Base-by-base conservation (phyloP, 202 grass and related monocot species). In the Zizania palustris region DNA sequence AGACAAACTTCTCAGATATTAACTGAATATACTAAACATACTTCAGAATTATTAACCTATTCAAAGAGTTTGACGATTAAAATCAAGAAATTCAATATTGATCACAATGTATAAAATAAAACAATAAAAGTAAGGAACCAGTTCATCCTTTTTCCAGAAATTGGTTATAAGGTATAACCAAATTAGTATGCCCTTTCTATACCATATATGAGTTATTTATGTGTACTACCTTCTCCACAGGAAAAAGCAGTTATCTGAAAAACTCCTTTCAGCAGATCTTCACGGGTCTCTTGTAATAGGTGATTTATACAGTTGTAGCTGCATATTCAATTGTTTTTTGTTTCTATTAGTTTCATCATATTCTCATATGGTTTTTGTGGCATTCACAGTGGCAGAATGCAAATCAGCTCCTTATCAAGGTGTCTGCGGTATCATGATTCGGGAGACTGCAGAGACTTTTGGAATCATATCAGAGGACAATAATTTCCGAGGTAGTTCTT, bases 381-480 rank as follows among this genome's bases (percentile, higher is more conserved):
- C 15, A 66, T 80, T 39, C 71, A 16, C 71, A 98, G 89, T 98
- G 72, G 91, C 83, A 20, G 85, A 92, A 76, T 92, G 91, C 81
- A 98, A 88, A 85, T 39, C 70, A 39, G 69, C 37, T 53, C 67
- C 87, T 67, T 92, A 86, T 84, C 60, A 82, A 66, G 95, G 89
- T 82, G 49, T 82, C 19, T 85, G 63, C 50, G 95, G 95, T 33
- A 92, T 97, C 71, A 88, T 94, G 89, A 71, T 98, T 72, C 75
- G 89, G 45, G 91, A 94, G 45, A 97, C 89, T 82, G 76, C 87
- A 69, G 91, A 94, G 73, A 92, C 89, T 19, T 97, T 97, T 86
- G 95, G 95, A 49, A 86, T 97, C 74, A 80, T 88, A 85, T 89
- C 86, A 63, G 74, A 86, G 72, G 89, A 88, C 11, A 92, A 90